These are phyloP conservation scores for Melanomma pulvis-pyrius DNA, from an alignment of 495 filamentous ascomycete genomes.

Conservation along the genomic window DNA sequence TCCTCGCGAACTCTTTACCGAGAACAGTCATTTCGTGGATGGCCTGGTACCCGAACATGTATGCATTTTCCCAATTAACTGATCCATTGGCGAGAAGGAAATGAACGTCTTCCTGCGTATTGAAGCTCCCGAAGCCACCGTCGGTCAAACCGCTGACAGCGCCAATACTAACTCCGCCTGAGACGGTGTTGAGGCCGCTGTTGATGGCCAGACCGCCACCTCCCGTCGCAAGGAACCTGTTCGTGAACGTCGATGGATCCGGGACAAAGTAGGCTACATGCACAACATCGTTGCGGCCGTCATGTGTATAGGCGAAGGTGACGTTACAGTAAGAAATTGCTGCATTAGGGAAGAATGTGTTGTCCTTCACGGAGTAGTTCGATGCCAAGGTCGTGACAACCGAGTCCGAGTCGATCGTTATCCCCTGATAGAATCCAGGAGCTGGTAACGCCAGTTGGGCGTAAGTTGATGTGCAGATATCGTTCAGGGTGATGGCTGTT, in stretches of 20 bases:
- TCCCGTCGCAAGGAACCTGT: conserved; percentile 51
- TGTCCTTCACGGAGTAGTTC: background rate
- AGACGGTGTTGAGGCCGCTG: conserved; percentile 41
- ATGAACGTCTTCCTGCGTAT: conserved; percentile 41
- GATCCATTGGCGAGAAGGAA: conserved; percentile 51
- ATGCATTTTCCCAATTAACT: conserved; percentile 49
- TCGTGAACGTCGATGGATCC: conserved; percentile 46
- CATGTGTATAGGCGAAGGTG: conserved; percentile 52
- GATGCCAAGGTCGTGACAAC: background rate
- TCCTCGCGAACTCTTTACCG: conserved; percentile 48
- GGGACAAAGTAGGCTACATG: conserved; percentile 50
- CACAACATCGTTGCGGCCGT: conserved; percentile 44
- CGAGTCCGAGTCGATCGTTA: background rate
- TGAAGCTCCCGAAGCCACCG: conserved; percentile 54
- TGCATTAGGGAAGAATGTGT: background rate
- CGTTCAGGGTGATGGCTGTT: too few species aligned
- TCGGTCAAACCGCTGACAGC: conserved; percentile 53
- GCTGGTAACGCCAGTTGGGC: background rate
- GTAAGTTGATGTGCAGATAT: background rate
- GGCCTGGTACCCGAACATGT: conserved; percentile 56
- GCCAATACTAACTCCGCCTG: conserved; percentile 50
- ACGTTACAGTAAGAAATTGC: conserved; percentile 50
- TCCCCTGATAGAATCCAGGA: background rate
- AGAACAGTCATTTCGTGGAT: conserved; percentile 43
- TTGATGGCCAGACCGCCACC: conserved; percentile 55